Evolutionary conservation across 805 yeast genomes (phyloP), one percentile per base, ranked within the genome.

Genomic region (Diddensiella transvaalensis): DNA sequence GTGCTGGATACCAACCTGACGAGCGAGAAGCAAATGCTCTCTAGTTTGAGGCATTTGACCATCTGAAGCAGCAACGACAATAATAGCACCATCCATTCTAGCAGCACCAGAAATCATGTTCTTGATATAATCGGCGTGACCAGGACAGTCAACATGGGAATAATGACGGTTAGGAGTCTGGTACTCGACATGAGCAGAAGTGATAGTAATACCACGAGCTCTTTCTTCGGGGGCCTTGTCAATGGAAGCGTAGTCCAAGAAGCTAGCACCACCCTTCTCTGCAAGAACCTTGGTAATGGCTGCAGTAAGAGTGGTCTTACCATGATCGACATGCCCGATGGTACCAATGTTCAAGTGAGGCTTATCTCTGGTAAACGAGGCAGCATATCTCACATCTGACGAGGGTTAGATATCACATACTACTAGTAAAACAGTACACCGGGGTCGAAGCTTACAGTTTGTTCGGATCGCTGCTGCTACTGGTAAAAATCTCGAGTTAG

Each of bases 31-130:
- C 76, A 93, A 79, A 76, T 93, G 99, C 77, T 93, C 99, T 78
- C 98, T 87, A 61, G 99, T 93, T 78, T 93, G 99, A 67, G 97
- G 98, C 98, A 91, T 93, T 76, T 89, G 96, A 66, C 99, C 99
- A 67, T 93, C 99, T 50, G 96, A 78, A 56, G 99, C 99, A 65
- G 98, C 99, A 71, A 93, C 98, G 54, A 91, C 98, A 75, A 91
- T 91, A 63, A 91, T 90, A 60, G 97, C 98, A 78, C 98, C 97
- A 72, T 91, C 98, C 97, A 90, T 90, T 72, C 91, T 96, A 63
- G 98, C 96, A 64, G 98, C 97, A 83, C 98, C 98, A 59, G 96
- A 88, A 71, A 91, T 91, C 98, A 91, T 91, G 74, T 91, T 91
- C 78, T 91, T 91, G 74, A 91, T 91, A 75, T 90, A 91, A 79